Conservation (phyloP, 768 basidiomycete species). For the Sarcomyxa edulis region DNA sequence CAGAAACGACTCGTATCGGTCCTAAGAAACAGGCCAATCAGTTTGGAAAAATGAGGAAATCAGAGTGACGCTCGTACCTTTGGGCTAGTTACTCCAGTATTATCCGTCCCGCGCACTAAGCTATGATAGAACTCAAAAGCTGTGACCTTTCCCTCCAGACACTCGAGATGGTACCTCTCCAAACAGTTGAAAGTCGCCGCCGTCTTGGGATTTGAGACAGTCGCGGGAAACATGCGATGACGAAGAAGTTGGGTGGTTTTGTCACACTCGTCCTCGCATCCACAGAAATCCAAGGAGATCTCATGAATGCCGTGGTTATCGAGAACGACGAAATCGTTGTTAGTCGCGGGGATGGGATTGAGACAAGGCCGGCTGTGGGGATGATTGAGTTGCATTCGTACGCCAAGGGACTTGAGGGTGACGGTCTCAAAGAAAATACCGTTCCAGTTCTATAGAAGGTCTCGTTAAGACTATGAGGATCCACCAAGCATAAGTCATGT, state of each 20-base stretch:
- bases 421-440: background rate
- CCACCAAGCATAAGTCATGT: too few relatives aligned
- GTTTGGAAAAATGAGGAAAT: background rate
- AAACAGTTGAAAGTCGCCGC: slow-evolving; percentile 11
- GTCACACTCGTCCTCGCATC: slow-evolving; percentile 6
- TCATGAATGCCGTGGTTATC: slow-evolving; percentile 12
- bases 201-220: slow-evolving; percentile 5
- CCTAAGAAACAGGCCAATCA: slow-evolving; percentile 4
- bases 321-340: slow-evolving; percentile 12
- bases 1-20: slow-evolving; percentile 9
- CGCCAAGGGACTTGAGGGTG: background rate
- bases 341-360: slow-evolving; percentile 2
- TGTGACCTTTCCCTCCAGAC: slow-evolving; percentile 9
- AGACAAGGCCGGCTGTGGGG: background rate
- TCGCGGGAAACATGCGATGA: slow-evolving; percentile 14
- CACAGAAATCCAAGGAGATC: slow-evolving; percentile 15
- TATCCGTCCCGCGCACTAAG: slow-evolving; percentile 8
- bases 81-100: slow-evolving; percentile 1
- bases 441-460: slow-evolving; percentile 3
- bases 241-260: slow-evolving; percentile 11
- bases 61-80: slow-evolving; percentile 6
- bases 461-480: too few relatives aligned
- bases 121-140: slow-evolving; percentile 13
- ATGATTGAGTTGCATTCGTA: slow-evolving; percentile 4
- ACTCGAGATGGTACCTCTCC: slow-evolving; percentile 6